Evolutionary conservation across 2,329 filamentous ascomycete genomes (phyloP).

Genomic region (Fusarium sp.): DNA sequence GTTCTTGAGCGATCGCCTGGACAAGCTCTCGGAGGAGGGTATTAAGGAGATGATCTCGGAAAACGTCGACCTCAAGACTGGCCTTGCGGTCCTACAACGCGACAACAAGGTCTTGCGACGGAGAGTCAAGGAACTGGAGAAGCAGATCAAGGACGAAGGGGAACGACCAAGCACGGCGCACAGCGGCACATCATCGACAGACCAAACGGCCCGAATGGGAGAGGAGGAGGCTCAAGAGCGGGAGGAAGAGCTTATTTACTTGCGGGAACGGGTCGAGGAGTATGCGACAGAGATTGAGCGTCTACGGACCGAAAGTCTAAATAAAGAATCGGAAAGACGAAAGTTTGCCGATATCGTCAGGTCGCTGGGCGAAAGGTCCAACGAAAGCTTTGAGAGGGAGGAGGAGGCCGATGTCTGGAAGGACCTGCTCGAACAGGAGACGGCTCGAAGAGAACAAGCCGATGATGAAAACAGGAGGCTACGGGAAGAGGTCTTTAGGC

Average conservation of each 20-base stretch:
- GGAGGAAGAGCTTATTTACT: slow-evolving; percentile 85
- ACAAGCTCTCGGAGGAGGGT: slow-evolving; percentile 93
- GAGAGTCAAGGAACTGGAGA: slow-evolving; percentile 86
- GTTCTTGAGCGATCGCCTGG: slow-evolving; percentile 91
- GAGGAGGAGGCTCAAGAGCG: slow-evolving; percentile 72
- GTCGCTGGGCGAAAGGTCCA: slow-evolving; percentile 59
- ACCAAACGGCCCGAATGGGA: slow-evolving; percentile 63
- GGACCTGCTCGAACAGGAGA: slow-evolving; percentile 92
- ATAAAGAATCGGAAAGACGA: slow-evolving; percentile 84
- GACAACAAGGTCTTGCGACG: slow-evolving; percentile 86
- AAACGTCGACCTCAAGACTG: slow-evolving; percentile 94
- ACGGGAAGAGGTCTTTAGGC: slow-evolving; percentile 81
- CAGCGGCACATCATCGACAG: slow-evolving; percentile 65
- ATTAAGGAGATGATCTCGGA: slow-evolving; percentile 98
- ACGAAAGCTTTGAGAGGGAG: slow-evolving; percentile 61
- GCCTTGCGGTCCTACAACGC: slow-evolving; percentile 85
- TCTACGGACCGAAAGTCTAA: slow-evolving; percentile 78
- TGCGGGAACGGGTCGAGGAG: slow-evolving; percentile 86
- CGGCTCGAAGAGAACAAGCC: slow-evolving; percentile 84
- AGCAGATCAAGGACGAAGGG: slow-evolving; percentile 74
- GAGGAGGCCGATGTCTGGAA: slow-evolving; percentile 89
- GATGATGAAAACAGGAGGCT: slow-evolving; percentile 88
- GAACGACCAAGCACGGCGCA: slow-evolving; percentile 68
- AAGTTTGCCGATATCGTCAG: slow-evolving; percentile 83
- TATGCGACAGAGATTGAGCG: slow-evolving; percentile 86